These are phyloP conservation scores for Neofusicoccum sp. DNA, from an alignment of 2,329 filamentous ascomycete species.

Conservation along the genomic window DNA sequence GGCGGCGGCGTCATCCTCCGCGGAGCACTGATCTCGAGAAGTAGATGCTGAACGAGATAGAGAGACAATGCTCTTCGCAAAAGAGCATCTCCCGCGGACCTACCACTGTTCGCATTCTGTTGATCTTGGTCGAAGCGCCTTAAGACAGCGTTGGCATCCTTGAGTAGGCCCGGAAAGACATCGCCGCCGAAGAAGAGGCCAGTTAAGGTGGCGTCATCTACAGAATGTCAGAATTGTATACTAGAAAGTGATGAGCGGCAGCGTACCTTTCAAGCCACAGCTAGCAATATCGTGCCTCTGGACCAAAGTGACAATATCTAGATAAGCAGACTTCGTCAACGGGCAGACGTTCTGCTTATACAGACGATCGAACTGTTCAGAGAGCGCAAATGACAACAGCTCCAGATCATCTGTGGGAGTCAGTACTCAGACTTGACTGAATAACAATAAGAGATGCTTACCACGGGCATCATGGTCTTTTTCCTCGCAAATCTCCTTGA, in stretches of 20 bases:
- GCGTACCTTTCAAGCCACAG: background rate
- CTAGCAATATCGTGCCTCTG: background rate
- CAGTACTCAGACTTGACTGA: background rate
- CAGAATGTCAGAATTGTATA: too few relatives aligned
- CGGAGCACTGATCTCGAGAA: background rate
- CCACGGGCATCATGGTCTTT: background rate
- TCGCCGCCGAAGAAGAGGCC: background rate
- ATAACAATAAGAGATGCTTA: background rate
- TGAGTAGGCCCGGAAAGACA: background rate
- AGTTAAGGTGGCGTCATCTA: too few relatives aligned
- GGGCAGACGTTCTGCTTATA: slow-evolving; percentile 29
- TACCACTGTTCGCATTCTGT: background rate
- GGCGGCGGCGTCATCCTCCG: background rate
- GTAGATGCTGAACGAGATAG: background rate
- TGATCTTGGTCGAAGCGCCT: background rate
- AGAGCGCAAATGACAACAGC: slow-evolving; percentile 25
- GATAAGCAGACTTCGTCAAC: slow-evolving; percentile 35
- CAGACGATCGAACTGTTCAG: slow-evolving; percentile 20
- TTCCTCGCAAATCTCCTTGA: slow-evolving; percentile 21
- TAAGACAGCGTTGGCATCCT: background rate
- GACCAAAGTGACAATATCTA: slow-evolving; percentile 31
- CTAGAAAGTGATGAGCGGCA: too few relatives aligned
- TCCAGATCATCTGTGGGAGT: slow-evolving; percentile 21
- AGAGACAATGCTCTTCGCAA: background rate
- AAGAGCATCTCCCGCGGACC: background rate